Evolutionary conservation across 2,329 filamentous ascomycete genomes (phyloP), one percentile per base, ranked within the genome.

Genomic region (Diaporthe helianthi): DNA sequence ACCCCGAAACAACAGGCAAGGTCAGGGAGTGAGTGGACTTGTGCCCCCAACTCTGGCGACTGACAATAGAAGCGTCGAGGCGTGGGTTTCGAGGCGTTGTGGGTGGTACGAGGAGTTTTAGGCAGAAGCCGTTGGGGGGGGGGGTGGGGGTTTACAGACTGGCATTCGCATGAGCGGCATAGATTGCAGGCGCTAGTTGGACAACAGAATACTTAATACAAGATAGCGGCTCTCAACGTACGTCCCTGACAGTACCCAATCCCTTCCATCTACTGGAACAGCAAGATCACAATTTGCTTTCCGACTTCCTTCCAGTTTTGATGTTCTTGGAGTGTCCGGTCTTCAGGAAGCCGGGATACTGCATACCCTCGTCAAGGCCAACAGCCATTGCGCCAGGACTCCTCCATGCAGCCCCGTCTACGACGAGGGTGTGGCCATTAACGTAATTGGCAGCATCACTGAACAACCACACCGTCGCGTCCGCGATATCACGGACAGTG

Each of bases 401-500:
- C 71, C 86, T 82, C 87, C 87, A 89, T 1, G 84, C 82, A 0
- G 81, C 86, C 36, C 89, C 89, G 74, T 92, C 89, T 73, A 93
- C 92, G 38, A 97, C 92, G 44, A 98, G 81, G 3, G 89, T 87
- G 73, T 93, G 90, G 1, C 94, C 96, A 73, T 92, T 97, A 55
- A 98, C 89, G 78, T 92, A 97, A 77, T 91, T 93, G 0, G 91
- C 95, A 0, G 93, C 89, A 54, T 97, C 92, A 54, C 92, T 92
- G 77, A 98, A 96, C 67, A 98, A 79, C 75, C 90, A 99, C 0
- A 98, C 88, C 0, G 95, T 98, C 1, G 95, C 93, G 79, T 99
- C 95, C 0, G 94, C 92, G 75, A 99, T 94, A 76, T 99, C 95
- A 73, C 91, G 92, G 31, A 97, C 89, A 0, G 87, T 87, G 8